Base-by-base conservation (phyloP, 2,329 filamentous ascomycete species). In the Sporothrix dimorphospora region DNA sequence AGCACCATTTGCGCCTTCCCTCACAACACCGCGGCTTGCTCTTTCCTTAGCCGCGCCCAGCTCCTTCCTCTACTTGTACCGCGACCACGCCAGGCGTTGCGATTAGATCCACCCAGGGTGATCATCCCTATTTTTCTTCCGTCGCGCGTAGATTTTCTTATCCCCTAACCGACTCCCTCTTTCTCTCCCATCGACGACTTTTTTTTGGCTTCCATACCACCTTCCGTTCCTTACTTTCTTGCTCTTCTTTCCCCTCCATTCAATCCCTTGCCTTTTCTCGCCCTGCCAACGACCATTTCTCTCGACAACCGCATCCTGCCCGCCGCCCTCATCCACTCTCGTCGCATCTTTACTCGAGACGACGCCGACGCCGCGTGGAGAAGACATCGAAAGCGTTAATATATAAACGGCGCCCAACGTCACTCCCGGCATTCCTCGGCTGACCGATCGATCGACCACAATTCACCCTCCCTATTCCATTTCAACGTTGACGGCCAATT, bases 71-170 rank as follows among this genome's bases (percentile, higher is more conserved):
- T 16, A 53, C 67, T n/a, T 51, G 27, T 16, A 53, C 45, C 47
- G 47, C 65, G 51, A 45, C 51, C 49, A 69, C 51, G 24, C 51
- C 38, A 66, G 63, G 40, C 63, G 42, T 66, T 70, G 68, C 51
- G 40, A 70, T 42, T 27, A 63, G 68, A 70, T 63, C 55, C 68
- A 49, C 68, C 49, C 9, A 49, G 45, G 27, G 65, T 24, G 45
- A 51, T 21, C 65, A 67, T 67, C 65, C 65, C 65, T 67, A 63
- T 70, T 51, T 57, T 57, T 51, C 38, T 61, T 49, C 21, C 24
- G 40, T 61, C 53, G 53, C 55, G 68, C 51, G 19, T 70, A 24
- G 68, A 49, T 61, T 70, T 40, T 63, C 40, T 38, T 24, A 45
- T 61, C 68, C 66, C 34, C 49, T 27, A 69, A 70, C 9, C 68